Evolutionary conservation across 2,329 filamentous ascomycete genomes (phyloP).

Genomic region (Elsinoe fawcettii): DNA sequence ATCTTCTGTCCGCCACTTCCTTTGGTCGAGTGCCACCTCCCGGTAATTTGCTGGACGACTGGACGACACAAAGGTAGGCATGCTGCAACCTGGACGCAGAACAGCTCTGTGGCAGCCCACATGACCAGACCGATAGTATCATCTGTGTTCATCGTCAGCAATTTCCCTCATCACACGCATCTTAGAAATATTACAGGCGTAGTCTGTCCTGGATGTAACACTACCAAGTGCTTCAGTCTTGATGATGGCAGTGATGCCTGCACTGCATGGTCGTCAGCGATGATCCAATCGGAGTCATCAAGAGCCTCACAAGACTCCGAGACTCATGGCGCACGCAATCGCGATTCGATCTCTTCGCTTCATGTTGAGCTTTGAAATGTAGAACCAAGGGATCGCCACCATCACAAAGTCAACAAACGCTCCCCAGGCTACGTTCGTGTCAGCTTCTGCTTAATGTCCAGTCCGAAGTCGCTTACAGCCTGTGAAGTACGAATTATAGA

Average conservation of each 20-base stretch:
- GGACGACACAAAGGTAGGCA: background rate
- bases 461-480: background rate
- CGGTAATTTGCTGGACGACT: slow-evolving; percentile 2
- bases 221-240: slow-evolving; percentile 27
- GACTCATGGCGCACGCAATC: slow-evolving; percentile 26
- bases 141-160: background rate
- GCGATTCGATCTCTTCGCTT: slow-evolving; percentile 30
- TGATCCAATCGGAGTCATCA: background rate
- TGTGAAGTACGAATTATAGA: slow-evolving; percentile 4
- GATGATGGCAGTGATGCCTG: slow-evolving; percentile 28
- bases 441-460: background rate
- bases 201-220: slow-evolving; percentile 26
- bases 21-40: background rate
- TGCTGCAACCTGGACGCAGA: slow-evolving; percentile 2
- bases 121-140: background rate
- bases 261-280: slow-evolving; percentile 18
- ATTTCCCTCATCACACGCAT: background rate
- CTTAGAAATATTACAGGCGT: slow-evolving; percentile 20
- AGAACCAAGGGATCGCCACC: slow-evolving; percentile 30
- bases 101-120: slow-evolving; percentile 4
- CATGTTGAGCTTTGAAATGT: slow-evolving; percentile 30
- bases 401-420: slow-evolving; percentile 31
- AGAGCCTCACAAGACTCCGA: slow-evolving; percentile 26
- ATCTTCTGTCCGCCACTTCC: background rate
- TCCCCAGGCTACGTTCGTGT: slow-evolving; percentile 23